Evolutionary conservation across 495 filamentous ascomycete species (phyloP).

Genomic region (Aspergillus bridgeri): DNA sequence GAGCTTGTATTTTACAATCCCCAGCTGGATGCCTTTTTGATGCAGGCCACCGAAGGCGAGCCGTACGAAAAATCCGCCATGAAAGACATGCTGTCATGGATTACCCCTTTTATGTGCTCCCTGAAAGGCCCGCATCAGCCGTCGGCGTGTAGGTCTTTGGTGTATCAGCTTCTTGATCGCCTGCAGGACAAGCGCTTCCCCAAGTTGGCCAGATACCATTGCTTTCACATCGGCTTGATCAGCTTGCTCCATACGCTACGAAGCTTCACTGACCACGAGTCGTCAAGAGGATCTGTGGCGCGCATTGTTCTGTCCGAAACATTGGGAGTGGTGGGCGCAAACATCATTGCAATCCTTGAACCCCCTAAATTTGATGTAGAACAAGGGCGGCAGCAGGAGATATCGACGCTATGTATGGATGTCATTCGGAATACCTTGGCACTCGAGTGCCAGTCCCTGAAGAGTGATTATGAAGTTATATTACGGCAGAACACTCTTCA

Average conservation of each 20-base stretch:
- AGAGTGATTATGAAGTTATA: conserved; percentile 67
- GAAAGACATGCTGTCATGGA: conserved; percentile 67
- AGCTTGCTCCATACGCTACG: conserved; percentile 50
- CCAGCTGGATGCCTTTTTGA: conserved; percentile 59
- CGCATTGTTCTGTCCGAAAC: conserved; percentile 53
- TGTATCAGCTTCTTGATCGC: conserved; percentile 63
- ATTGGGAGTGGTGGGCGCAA: conserved; percentile 47
- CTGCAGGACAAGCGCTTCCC: conserved; percentile 54
- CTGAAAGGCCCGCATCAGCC: conserved; percentile 66
- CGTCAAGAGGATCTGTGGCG: conserved; percentile 46
- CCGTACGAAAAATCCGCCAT: conserved; percentile 52
- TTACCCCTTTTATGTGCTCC: conserved; percentile 69
- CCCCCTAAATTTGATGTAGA: conserved; percentile 42
- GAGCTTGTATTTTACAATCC: conserved; percentile 74
- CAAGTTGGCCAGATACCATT: conserved; percentile 42
- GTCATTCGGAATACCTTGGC: conserved; percentile 68
- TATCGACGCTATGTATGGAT: conserved; percentile 46
- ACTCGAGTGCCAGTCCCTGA: conserved; percentile 71
- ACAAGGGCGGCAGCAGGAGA: conserved; percentile 32
- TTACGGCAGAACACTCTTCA: conserved; percentile 57
- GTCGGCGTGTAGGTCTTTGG: conserved; percentile 66
- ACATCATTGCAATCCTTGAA: conserved; percentile 43
- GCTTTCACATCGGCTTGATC: conserved; percentile 48
- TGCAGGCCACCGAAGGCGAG: conserved; percentile 52
- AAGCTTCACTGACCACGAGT: conserved; percentile 50